Conservation (phyloP, 176 grass and related monocot genomes). For the Bonia amplexicaulis region DNA sequence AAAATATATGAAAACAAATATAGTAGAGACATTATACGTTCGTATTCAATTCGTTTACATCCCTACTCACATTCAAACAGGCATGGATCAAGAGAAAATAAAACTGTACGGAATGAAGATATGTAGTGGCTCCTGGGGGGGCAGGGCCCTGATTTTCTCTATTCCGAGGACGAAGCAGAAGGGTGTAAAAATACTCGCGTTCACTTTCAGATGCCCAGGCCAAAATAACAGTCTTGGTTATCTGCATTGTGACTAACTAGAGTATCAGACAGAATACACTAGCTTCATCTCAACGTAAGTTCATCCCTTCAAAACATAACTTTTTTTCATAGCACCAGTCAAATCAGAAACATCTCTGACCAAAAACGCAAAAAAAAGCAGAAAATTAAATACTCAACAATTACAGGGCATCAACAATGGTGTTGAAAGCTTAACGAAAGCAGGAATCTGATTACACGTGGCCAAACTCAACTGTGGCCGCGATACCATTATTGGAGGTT, state of each 20-base stretch:
- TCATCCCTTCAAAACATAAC: neutral
- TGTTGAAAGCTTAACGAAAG: neutral
- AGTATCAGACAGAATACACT: neutral
- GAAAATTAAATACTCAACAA: neutral
- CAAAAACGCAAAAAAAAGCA: neutral
- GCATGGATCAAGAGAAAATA: neutral
- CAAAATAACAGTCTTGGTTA: neutral
- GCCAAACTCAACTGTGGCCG: neutral
- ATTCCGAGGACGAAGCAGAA: neutral
- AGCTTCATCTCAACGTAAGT: neutral
- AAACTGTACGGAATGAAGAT: neutral
- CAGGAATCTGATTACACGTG: neutral
- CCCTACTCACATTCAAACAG: neutral
- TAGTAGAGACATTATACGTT: too few relatives aligned
- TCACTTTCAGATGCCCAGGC: neutral
- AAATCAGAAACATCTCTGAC: neutral
- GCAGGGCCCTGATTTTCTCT: neutral
- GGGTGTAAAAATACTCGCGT: neutral
- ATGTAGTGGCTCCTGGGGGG: neutral
- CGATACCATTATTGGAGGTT: neutral
- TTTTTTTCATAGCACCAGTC: neutral
- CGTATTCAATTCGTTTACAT: too few relatives aligned
- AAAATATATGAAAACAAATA: too few relatives aligned
- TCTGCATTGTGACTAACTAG: neutral
- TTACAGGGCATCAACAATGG: conserved; percentile 22